Evolutionary conservation across 495 filamentous ascomycete species (phyloP).

Genomic region (Xylaria nigripes): DNA sequence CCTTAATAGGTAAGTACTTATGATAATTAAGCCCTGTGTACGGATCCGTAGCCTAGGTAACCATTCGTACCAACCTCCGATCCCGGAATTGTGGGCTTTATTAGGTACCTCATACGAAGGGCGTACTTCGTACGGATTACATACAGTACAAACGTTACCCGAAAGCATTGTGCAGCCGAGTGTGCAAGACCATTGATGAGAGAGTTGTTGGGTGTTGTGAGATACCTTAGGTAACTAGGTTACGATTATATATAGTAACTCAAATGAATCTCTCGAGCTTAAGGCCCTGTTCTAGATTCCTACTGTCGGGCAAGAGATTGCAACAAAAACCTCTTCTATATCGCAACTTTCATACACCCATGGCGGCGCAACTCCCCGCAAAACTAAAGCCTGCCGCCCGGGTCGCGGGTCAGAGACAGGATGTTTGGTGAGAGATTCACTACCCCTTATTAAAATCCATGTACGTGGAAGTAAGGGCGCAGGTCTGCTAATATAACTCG

Average conservation of each 20-base stretch:
- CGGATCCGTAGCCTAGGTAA: too few relatives aligned
- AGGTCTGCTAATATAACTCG: background rate
- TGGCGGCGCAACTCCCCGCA: slow-evolving; percentile 19
- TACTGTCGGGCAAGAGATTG: background rate
- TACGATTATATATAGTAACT: background rate
- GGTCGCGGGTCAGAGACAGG: slow-evolving; percentile 74
- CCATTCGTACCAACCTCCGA: too few relatives aligned
- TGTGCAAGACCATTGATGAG: too few relatives aligned
- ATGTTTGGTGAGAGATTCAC: slow-evolving; percentile 69
- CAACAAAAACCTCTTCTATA: background rate
- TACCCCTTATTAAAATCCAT: background rate
- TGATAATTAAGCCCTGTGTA: too few relatives aligned
- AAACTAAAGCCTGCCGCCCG: slow-evolving; percentile 61
- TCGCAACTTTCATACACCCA: slow-evolving; percentile 22
- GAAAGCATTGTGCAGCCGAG: too few relatives aligned
- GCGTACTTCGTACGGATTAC: too few relatives aligned
- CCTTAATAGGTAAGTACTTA: too few relatives aligned
- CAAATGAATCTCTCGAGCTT: slow-evolving; percentile 1
- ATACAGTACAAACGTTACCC: too few relatives aligned
- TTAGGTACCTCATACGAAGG: background rate
- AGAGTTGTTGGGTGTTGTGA: too few relatives aligned
- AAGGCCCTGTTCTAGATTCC: background rate
- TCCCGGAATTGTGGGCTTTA: too few relatives aligned
- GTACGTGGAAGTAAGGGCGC: too few relatives aligned
- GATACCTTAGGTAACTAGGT: background rate